These are phyloP conservation scores for Claviceps cyperi DNA, from an alignment of 2,329 filamentous ascomycete genomes.

Conservation along the genomic window DNA sequence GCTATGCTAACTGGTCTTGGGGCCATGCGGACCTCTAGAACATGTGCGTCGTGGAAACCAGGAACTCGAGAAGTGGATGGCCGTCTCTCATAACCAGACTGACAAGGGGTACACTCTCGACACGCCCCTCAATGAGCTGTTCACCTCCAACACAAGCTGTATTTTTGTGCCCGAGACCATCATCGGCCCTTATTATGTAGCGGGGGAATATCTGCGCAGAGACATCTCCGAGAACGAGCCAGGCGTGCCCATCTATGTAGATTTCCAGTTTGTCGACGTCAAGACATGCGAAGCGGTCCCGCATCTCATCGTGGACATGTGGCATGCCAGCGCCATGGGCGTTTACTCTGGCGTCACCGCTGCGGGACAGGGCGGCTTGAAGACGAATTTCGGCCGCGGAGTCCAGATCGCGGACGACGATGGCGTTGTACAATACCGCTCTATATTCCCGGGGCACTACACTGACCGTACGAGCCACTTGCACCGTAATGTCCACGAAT, in stretches of 20 bases:
- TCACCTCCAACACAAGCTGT: slow-evolving; percentile 7
- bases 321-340: slow-evolving; percentile 31
- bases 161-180: slow-evolving; percentile 7
- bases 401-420: slow-evolving; percentile 24
- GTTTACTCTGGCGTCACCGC: slow-evolving; percentile 27
- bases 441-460: slow-evolving; percentile 30
- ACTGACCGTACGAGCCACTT: slow-evolving; percentile 25
- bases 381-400: slow-evolving; percentile 25
- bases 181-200: slow-evolving; percentile 15
- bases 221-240: slow-evolving; percentile 25
- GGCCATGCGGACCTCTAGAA: not conserved
- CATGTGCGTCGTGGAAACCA: slow-evolving; percentile 2
- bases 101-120: slow-evolving; percentile 1
- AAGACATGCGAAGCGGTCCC: slow-evolving; percentile 26
- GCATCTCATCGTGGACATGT: slow-evolving; percentile 26
- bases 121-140: slow-evolving; percentile 5
- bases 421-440: slow-evolving; percentile 26
- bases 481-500: slow-evolving; percentile 19
- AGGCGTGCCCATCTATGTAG: slow-evolving; percentile 25
- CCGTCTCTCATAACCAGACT: slow-evolving; percentile 4
- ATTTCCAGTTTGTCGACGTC: slow-evolving; percentile 29
- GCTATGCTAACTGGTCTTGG: not conserved
- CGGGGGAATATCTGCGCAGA: slow-evolving; percentile 22
- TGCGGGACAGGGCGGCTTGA: slow-evolving; percentile 21
- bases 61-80: slow-evolving; percentile 3